Conservation (phyloP, 2,329 filamentous ascomycete species). For the Fusarium haematococcum region DNA sequence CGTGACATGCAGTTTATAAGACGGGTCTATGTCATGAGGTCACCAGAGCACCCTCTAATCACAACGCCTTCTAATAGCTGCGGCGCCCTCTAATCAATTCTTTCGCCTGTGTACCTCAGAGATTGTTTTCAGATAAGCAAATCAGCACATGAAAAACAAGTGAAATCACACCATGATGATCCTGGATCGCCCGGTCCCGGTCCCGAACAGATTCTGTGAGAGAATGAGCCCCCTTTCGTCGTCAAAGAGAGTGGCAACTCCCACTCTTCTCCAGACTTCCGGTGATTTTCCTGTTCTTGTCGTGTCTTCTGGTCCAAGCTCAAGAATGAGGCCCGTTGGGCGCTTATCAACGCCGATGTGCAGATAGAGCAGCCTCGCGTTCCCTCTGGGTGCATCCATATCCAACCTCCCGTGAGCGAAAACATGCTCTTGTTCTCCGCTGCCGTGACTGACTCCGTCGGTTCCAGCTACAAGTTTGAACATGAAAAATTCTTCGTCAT, state of each 20-base stretch:
- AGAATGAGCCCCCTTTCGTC: background rate
- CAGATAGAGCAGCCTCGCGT: background rate
- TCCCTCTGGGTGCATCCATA: background rate
- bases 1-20: no score
- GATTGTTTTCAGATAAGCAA: background rate
- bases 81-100: background rate
- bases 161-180: background rate
- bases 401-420: background rate
- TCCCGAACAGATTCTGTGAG: background rate
- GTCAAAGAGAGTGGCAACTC: background rate
- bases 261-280: background rate
- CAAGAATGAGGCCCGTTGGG: background rate
- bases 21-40: background rate
- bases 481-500: background rate
- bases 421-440: background rate
- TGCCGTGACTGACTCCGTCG: background rate
- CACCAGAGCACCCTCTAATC: background rate
- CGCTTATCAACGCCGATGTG: background rate
- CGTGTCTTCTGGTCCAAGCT: background rate
- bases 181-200: background rate
- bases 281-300: background rate
- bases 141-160: background rate
- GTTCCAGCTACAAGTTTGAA: background rate
- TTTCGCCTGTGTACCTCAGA: background rate
- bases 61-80: background rate